These are phyloP conservation scores for Eimeria mitis DNA, from an alignment of 169 alveolate species.

Conservation along the genomic window DNA sequence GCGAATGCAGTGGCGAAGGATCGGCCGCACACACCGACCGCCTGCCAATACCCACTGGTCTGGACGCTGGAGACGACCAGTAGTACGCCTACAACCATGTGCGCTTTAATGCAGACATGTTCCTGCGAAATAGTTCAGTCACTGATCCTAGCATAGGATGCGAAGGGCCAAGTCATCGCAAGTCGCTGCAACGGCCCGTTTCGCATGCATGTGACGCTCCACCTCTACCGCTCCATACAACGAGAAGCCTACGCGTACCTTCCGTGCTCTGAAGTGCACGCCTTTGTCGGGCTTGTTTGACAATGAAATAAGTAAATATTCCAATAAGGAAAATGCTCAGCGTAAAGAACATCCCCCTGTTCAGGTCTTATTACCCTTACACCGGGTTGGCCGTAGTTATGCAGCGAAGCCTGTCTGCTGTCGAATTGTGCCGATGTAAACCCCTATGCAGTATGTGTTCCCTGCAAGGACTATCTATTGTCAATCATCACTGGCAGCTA, in stretches of 20 bases:
- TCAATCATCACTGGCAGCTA: neutral
- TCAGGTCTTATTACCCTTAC: neutral
- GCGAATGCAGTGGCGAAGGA: slow-evolving; percentile 1
- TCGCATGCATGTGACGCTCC: slow-evolving; percentile 27
- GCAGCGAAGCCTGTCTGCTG: neutral
- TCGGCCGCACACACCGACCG: neutral
- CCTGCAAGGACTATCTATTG: neutral
- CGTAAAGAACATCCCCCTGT: neutral
- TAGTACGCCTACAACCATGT: neutral
- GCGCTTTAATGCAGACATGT: slow-evolving; percentile 1
- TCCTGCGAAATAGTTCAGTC: neutral
- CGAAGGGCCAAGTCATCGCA: neutral
- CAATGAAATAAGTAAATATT: neutral
- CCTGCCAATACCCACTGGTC: slow-evolving; percentile 41
- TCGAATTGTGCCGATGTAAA: neutral
- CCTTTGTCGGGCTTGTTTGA: neutral
- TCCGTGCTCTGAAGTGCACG: neutral
- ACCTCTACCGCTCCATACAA: neutral
- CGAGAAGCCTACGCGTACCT: neutral
- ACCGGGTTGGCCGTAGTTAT: neutral
- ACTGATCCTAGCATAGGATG: neutral
- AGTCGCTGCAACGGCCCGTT: neutral
- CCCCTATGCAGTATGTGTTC: neutral
- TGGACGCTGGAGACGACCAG: slow-evolving; percentile 12
- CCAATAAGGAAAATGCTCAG: neutral